Percentiles rank a stretch among this genome's conserved stretches.
These are phyloP conservation scores for Pachysandra terminalis DNA, from an alignment of 164 flowering plant genomes.

Conservation along the genomic window DNA sequence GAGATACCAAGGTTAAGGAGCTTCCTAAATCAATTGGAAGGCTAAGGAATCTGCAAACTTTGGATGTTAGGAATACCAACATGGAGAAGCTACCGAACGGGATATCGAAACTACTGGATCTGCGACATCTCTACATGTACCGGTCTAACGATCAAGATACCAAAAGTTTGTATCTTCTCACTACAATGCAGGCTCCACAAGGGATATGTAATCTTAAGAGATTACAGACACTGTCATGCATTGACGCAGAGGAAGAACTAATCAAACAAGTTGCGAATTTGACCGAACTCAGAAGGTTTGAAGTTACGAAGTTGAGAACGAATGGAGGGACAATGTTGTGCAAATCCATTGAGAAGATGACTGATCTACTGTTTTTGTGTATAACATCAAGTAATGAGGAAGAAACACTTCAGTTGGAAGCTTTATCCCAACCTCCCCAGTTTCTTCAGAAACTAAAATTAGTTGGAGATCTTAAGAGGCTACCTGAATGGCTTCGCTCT, in stretches of 20 bases:
- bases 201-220: conserved; percentile 24
- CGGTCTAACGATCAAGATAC: background rate
- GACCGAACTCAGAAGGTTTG: conserved; percentile 33
- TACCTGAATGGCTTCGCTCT: conserved; percentile 30
- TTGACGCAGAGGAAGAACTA: conserved; percentile 26
- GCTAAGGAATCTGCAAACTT: conserved; percentile 32
- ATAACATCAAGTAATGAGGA: conserved; percentile 14
- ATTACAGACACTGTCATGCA: conserved; percentile 29
- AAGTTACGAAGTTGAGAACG: conserved; percentile 19
- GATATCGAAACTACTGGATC: conserved; percentile 22
- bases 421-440: conserved; percentile 20
- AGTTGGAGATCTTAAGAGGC: conserved; percentile 19
- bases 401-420: conserved; percentile 16
- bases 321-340: conserved; percentile 25
- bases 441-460: conserved; percentile 30
- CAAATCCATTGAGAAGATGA: conserved; percentile 31
- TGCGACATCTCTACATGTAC: conserved; percentile 33
- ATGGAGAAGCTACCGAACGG: conserved; percentile 26
- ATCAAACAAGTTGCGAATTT: conserved; percentile 24
- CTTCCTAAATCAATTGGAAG: conserved; percentile 40
- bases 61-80: conserved; percentile 32
- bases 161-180: conserved; percentile 1
- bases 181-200: conserved; percentile 19
- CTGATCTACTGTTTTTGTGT: conserved; percentile 21
- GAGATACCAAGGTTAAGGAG: conserved; percentile 25